Conservation (phyloP, 345 rosid genomes). For the Alliaria petiolata region DNA sequence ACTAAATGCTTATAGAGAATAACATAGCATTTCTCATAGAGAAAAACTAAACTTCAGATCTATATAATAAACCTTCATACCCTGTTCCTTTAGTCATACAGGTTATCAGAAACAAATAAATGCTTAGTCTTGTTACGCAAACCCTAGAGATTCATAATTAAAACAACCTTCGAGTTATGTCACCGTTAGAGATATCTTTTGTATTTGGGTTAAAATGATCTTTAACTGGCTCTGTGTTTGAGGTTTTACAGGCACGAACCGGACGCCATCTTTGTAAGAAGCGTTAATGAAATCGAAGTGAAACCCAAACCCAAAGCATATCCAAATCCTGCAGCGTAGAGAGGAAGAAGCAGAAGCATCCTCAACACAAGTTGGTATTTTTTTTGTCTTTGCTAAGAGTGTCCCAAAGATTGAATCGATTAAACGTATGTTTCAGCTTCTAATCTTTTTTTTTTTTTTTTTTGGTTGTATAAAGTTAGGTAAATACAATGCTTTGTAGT, state of each 20-base stretch:
- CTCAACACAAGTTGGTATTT: neutral
- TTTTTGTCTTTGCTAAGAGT: conserved; percentile 3
- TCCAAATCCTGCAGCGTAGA: conserved; percentile 67
- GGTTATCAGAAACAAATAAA: neutral
- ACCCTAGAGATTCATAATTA: neutral
- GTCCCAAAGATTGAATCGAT: neutral
- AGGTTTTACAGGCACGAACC: conserved; percentile 77
- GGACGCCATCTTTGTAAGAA: conserved; percentile 83
- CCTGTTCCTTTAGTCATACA: neutral
- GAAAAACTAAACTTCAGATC: neutral
- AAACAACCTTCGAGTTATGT: neutral
- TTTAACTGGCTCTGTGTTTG: conserved; percentile 11
- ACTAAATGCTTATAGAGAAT: neutral
- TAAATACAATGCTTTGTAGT: neutral
- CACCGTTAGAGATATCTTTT: neutral
- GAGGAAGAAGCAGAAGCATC: neutral
- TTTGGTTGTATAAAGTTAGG: neutral
- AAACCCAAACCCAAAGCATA: conserved; percentile 91
- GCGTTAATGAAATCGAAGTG: conserved; percentile 85
- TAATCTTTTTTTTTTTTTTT: neutral
- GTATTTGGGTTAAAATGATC: neutral
- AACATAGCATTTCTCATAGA: neutral
- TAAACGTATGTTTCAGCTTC: conserved; percentile 4
- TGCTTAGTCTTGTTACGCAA: neutral
- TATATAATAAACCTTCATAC: neutral